Evolutionary conservation across 1,284 basidiomycete genomes (phyloP), one percentile per base, ranked within the genome.

Genomic region (Wolfiporia cocos): DNA sequence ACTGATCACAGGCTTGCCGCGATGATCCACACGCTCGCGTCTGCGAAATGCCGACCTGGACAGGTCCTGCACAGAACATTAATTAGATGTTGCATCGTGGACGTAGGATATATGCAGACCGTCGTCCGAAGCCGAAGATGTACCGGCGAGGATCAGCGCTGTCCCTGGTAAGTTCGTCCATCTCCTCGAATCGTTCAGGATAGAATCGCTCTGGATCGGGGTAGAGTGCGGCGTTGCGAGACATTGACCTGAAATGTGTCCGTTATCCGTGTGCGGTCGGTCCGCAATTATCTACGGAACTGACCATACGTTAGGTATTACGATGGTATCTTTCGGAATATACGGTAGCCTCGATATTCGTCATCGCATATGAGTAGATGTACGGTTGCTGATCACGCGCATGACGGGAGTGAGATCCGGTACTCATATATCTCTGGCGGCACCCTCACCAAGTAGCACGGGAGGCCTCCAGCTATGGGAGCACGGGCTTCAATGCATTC

Each of bases 261-360:
- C 30, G 15, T 4, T 23, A n/a, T 17, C 12, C 17, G 23, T n/a
- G 5, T 38, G 19, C 24, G 24, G 23, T 10, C 29, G 5, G 2
- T 21, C 29, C 14, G 19, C 6, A 18, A 36, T 15, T 14, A n/a
- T n/a, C 4, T 1, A 6, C 26, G 22, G n/a, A 2, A 29, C 51
- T 11, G 19, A 56, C 56, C 56, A 58, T 20, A 55, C 48, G 42
- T 58, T 58, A 3, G 56, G 43, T 9, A 57, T 53, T 23, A 58
- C 36, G 43, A 54, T 52, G 14, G 55, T 41, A 18, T 51, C 47
- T 5, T 47, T 43, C 4, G 56, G 56, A 32, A 58, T 49, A 33
- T 41, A n/a, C n/a, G 32, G 32, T 43, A 53, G 1, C 52, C 53
- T 6, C 47, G 42, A 40, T 56, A 58, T 14, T 49, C 44, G 31